Percentiles rank a stretch among this genome's conserved stretches.
These are phyloP conservation scores for Cryptosporidium parvum DNA, from an alignment of 169 alveolate species.

Conservation along the genomic window DNA sequence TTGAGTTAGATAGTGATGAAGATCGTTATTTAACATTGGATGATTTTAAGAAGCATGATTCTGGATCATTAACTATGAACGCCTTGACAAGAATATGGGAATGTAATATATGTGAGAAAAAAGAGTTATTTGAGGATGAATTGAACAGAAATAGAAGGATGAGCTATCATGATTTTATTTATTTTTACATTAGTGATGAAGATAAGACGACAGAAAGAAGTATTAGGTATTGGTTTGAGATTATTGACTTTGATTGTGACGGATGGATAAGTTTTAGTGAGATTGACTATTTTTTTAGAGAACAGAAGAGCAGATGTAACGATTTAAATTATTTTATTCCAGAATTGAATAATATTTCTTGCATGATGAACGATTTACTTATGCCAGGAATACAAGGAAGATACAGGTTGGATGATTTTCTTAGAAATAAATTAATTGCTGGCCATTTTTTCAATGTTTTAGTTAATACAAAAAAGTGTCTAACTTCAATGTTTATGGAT, in stretches of 20 bases:
- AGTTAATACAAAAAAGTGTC: constrained; percentile 56
- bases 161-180: constrained; percentile 89
- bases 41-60: constrained; percentile 86
- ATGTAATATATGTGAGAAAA: constrained; percentile 85
- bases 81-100: constrained; percentile 88
- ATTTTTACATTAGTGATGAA: constrained; percentile 88
- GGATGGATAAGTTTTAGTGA: constrained; percentile 85
- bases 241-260: constrained; percentile 87
- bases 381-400: constrained; percentile 40
- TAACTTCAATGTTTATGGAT: constrained; percentile 53
- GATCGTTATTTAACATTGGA: constrained; percentile 87
- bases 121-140: constrained; percentile 78
- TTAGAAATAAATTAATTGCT: constrained; percentile 43
- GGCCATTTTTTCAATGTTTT: constrained; percentile 64
- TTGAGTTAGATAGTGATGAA: constrained; percentile 89
- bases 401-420: constrained; percentile 55
- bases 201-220: constrained; percentile 87
- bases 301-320: constrained; percentile 85
- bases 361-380: constrained; percentile 67
- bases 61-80: constrained; percentile 85
- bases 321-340: constrained; percentile 79
- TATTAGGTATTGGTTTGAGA: constrained; percentile 89
- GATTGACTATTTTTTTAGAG: constrained; percentile 90
- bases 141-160: constrained; percentile 68
- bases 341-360: constrained; percentile 71